A percentile compares a stretch with the other conserved stretches of the same genome.
Evolutionary conservation across 495 filamentous ascomycete genomes (phyloP).

Genomic region (Rusavskia elegans): DNA sequence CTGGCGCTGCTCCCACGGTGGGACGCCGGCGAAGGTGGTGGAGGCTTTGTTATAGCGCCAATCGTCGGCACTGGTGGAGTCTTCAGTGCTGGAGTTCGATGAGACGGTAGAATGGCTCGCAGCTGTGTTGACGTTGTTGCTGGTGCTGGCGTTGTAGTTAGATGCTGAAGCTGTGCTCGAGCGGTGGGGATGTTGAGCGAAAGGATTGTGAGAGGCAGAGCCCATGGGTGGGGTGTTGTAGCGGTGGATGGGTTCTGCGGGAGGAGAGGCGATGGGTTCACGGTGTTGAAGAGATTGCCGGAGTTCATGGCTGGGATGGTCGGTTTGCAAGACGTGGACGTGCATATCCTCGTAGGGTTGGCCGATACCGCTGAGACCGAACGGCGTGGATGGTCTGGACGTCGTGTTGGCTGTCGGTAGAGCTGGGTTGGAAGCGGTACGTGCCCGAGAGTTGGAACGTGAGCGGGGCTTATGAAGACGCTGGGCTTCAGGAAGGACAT

Average conservation of each 20-base stretch:
- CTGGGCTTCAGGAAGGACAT: conserved; percentile 4
- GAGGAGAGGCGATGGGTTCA: neutral
- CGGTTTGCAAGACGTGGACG: conserved; percentile 10
- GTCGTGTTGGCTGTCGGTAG: conserved; percentile 9
- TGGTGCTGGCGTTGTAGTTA: neutral
- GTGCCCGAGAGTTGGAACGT: conserved; percentile 3
- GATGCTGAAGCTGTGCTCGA: neutral
- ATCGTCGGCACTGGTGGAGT: conserved; percentile 7
- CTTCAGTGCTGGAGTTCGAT: conserved; percentile 5
- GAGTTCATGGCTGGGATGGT: conserved; percentile 10
- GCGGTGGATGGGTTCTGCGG: neutral
- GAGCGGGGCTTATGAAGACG: neutral
- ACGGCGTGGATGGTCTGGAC: conserved; percentile 12
- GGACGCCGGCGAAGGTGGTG: conserved; percentile 1
- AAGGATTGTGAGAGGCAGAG: neutral
- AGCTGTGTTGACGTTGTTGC: neutral
- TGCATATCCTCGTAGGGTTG: conserved; percentile 15
- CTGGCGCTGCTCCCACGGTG: conserved; percentile 10
- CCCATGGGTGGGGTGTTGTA: conserved; percentile 7
- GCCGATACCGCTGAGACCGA: conserved; percentile 11
- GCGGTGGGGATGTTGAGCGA: neutral
- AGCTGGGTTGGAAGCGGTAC: neutral
- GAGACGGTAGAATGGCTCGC: too few species aligned
- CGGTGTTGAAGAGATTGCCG: conserved; percentile 7
- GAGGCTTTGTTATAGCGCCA: neutral